Evolutionary conservation across 1,139 yeast species (phyloP), one percentile per base, ranked within the genome.

Genomic region (Spathaspora jeffriesii): DNA sequence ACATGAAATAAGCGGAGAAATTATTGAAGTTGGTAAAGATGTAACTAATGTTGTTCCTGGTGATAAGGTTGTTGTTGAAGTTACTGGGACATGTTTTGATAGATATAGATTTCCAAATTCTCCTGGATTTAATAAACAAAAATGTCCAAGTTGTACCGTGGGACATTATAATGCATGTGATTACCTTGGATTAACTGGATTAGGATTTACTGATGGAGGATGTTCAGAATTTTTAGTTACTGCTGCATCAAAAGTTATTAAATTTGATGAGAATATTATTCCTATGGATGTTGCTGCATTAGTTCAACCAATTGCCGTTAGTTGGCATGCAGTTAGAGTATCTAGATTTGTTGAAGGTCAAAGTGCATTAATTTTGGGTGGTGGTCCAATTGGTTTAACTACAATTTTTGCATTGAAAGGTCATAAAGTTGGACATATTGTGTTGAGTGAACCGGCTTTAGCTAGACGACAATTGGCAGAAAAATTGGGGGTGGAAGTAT

Each of bases 341-440:
- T 63, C 79, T 0, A 58, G 60, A 9, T 66, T 73, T 47, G 51
- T 61, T 48, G 59, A 57, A n/a, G 85, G 84, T 25, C 70, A 73
- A 37, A 65, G 75, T 13, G 85, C 82, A 4, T 57, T 81, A 32
- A 75, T 81, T 30, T 58, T 80, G 4, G 86, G 85, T 32, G 78
- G 80, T 41, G 88, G 87, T 6, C 85, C 87, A 27, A 81, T 82
- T 58, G 88, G 87, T 1, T 62, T 81, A 38, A 79, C 83, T 23
- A 72, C 82, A 0, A 68, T 81, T 27, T 62, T 81, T 44, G 85
- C 84, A 1, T 65, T 82, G 43, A 76, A 80, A 53, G 87, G 84
- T 7, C 77, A 76, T 51, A 74, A 78, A 31, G 84, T 83, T 2
- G 65, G 72, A 2, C 71, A 65, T 42, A 79, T 83, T 44, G 79